Evolutionary conservation across 768 basidiomycete species (phyloP), one percentile per base, ranked within the genome.

Genomic region (Kwoniella sp.): DNA sequence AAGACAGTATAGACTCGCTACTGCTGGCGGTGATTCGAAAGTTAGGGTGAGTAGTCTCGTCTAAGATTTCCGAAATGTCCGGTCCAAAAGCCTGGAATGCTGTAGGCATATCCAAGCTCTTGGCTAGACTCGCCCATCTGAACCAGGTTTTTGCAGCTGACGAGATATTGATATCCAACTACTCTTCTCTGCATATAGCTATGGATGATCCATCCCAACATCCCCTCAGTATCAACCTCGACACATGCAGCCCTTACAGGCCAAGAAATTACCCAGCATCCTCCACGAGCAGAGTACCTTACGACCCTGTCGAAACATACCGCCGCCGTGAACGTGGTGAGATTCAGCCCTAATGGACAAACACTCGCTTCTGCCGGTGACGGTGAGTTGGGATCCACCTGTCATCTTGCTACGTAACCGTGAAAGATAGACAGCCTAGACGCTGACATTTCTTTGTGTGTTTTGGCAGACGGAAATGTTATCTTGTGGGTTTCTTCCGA

Each of bases 381-480:
- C 83, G 94, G 94, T 94, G 78, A 72, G 88, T 51, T 36, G 60
- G 37, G 24, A n/a, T 58, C 30, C n/a, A n/a, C 33, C 13, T 51
- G 47, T 46, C 24, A 33, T 22, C 27, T 27, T 21, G 15, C 21
- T 8, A 22, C 72, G n/a, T n/a, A n/a, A n/a, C n/a, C n/a, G n/a
- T n/a, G n/a, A n/a, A n/a, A n/a, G n/a, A n/a, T n/a, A n/a, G n/a
- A n/a, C n/a, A n/a, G n/a, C n/a, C n/a, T n/a, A n/a, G n/a, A n/a
- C n/a, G n/a, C n/a, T n/a, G n/a, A n/a, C n/a, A n/a, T n/a, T n/a
- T n/a, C n/a, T n/a, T n/a, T n/a, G n/a, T n/a, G n/a, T n/a, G n/a
- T n/a, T n/a, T n/a, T n/a, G n/a, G n/a, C n/a, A 96, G 95, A 99
- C 82, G 96, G 96, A 13, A 93, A 94, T 88, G 88, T 99, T 64